These are phyloP conservation scores for Periconia macrospinosa DNA, from an alignment of 2,329 filamentous ascomycete species.

Conservation along the genomic window DNA sequence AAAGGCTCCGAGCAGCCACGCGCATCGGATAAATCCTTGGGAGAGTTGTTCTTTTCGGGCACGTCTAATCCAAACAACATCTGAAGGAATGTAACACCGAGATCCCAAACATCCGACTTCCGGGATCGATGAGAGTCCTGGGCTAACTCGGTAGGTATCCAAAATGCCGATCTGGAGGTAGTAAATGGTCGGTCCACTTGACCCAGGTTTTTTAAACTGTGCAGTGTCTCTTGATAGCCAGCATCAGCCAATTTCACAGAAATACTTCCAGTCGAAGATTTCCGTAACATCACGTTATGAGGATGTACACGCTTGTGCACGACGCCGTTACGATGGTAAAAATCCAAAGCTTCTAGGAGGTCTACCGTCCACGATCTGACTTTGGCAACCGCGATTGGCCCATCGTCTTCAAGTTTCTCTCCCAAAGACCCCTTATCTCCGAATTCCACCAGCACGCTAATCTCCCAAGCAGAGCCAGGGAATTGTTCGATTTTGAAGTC, in stretches of 20 bases:
- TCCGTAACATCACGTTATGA: slow-evolving; percentile 76
- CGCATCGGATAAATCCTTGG: slow-evolving; percentile 70
- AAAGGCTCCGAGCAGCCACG: slow-evolving; percentile 73
- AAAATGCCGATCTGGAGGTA: slow-evolving; percentile 75
- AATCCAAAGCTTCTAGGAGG: slow-evolving; percentile 84
- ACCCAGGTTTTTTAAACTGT: slow-evolving; percentile 61
- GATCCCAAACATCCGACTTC: slow-evolving; percentile 93
- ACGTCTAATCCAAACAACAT: slow-evolving; percentile 89
- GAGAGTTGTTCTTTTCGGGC: slow-evolving; percentile 76
- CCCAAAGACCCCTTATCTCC: slow-evolving; percentile 81
- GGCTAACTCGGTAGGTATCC: slow-evolving; percentile 78
- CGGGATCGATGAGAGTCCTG: slow-evolving; percentile 59
- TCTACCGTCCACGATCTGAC: slow-evolving; percentile 90
- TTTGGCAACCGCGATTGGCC: slow-evolving; percentile 71
- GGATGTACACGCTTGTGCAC: slow-evolving; percentile 82
- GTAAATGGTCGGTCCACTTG: slow-evolving; percentile 55
- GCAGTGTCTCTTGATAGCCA: slow-evolving; percentile 69
- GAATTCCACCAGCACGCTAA: slow-evolving; percentile 74
- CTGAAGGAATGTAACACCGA: slow-evolving; percentile 87
- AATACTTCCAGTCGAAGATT: slow-evolving; percentile 66
- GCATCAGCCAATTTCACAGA: slow-evolving; percentile 75
- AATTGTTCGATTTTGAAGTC: slow-evolving; percentile 71
- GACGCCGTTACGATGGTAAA: slow-evolving; percentile 81
- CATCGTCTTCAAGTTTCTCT: slow-evolving; percentile 79
- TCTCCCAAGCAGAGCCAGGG: slow-evolving; percentile 65